These are phyloP conservation scores for Barnettozyma salicaria DNA, from an alignment of 805 yeast species.

Conservation along the genomic window DNA sequence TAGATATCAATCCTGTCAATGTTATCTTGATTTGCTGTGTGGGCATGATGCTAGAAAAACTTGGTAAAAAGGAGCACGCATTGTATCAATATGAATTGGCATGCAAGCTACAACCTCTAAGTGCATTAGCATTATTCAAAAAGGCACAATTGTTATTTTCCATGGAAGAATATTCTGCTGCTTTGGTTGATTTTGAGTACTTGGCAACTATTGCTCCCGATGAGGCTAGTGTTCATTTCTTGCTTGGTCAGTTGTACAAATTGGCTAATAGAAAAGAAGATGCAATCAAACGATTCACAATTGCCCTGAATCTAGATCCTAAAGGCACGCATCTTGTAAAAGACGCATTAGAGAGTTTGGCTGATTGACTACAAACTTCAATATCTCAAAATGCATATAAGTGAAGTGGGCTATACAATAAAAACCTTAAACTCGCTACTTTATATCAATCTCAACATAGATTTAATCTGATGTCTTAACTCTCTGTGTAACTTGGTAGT, in stretches of 20 bases:
- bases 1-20: slow-evolving; percentile 83
- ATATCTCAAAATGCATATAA: not conserved
- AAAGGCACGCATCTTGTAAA: slow-evolving; percentile 81
- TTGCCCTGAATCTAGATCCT: slow-evolving; percentile 87
- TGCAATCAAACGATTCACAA: slow-evolving; percentile 82
- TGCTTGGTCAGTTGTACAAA: slow-evolving; percentile 82
- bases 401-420: not conserved
- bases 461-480: not conserved
- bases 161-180: slow-evolving; percentile 63
- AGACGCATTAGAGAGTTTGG: slow-evolving; percentile 64
- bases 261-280: slow-evolving; percentile 63
- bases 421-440: too few species aligned
- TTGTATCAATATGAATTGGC: slow-evolving; percentile 79
- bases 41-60: slow-evolving; percentile 85
- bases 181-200: slow-evolving; percentile 67
- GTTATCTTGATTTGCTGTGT: slow-evolving; percentile 86
- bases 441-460: not conserved
- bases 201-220: slow-evolving; percentile 80
- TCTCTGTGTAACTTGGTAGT: slow-evolving; percentile 13
- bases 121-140: slow-evolving; percentile 82
- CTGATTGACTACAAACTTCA: slow-evolving; percentile 4
- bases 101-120: slow-evolving; percentile 72
- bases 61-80: slow-evolving; percentile 64
- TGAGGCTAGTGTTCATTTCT: slow-evolving; percentile 88
- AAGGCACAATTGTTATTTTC: slow-evolving; percentile 76